Evolutionary conservation across 148 eudicot species (phyloP).

Genomic region (Rhododendron molle): DNA sequence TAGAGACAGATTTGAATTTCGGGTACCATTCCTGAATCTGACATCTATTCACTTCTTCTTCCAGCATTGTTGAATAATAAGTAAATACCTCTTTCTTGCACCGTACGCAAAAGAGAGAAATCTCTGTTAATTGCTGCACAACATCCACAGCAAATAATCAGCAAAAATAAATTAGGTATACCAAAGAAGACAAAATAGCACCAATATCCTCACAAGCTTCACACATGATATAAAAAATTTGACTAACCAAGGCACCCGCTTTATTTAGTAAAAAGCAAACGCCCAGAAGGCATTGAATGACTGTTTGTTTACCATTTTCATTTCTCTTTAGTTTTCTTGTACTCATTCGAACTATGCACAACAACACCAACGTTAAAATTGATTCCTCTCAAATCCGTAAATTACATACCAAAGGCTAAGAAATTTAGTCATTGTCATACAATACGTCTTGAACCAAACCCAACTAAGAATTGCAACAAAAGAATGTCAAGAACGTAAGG

Average conservation of each 20-base stretch:
- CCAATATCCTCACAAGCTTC: neutral
- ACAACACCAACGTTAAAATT: neutral
- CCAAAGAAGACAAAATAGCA: too few relatives aligned
- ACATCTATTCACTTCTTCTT: slow-evolving; percentile 69
- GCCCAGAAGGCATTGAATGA: neutral
- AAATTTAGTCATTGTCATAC: neutral
- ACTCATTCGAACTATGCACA: neutral
- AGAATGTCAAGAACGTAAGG: too few relatives aligned
- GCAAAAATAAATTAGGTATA: neutral
- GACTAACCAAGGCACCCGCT: neutral
- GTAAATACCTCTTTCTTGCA: slow-evolving; percentile 2
- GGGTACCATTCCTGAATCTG: slow-evolving; percentile 97
- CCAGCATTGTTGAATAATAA: slow-evolving; percentile 39
- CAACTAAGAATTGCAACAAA: neutral
- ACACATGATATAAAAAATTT: neutral
- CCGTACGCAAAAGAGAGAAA: neutral
- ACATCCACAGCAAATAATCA: neutral
- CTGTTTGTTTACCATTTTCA: neutral
- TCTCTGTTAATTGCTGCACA: neutral
- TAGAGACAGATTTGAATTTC: slow-evolving; percentile 56
- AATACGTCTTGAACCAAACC: neutral
- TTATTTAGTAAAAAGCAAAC: neutral
- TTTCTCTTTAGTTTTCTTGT: neutral
- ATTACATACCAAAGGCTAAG: neutral
- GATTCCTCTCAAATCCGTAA: neutral